A percentile compares a stretch with the other conserved stretches of the same genome.
These are phyloP conservation scores for Aspergillus neotritici DNA, from an alignment of 2,329 filamentous ascomycete genomes.

Conservation along the genomic window DNA sequence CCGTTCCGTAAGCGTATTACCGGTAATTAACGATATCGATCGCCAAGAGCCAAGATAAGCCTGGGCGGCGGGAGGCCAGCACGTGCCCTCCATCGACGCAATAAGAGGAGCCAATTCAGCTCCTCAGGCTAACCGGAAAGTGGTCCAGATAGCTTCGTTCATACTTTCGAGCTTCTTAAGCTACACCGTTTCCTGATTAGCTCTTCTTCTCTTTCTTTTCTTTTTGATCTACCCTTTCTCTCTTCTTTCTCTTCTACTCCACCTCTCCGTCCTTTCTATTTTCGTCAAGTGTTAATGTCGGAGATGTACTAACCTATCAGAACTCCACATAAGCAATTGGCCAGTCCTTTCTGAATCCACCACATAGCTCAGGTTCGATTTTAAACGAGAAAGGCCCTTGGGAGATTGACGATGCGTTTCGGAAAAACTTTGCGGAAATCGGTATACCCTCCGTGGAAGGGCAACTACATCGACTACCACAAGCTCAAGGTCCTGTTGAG, in stretches of 20 bases:
- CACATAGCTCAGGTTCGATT: neutral
- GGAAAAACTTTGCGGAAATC: slow-evolving; percentile 78
- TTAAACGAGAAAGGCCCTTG: no score
- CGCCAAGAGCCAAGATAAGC: neutral
- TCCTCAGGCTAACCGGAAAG: no score
- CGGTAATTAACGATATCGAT: neutral
- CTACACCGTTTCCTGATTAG: neutral
- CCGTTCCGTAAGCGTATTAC: neutral
- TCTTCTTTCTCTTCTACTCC: neutral
- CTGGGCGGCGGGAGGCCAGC: no score
- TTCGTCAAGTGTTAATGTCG: no score
- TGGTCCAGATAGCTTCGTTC: no score
- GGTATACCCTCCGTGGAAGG: slow-evolving; percentile 81
- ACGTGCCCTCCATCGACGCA: no score
- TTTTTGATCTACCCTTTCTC: neutral
- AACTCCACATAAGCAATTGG: no score
- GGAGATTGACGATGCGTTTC: slow-evolving; percentile 67
- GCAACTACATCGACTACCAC: slow-evolving; percentile 89
- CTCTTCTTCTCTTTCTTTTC: neutral
- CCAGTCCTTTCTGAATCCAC: neutral
- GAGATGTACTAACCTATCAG: no score
- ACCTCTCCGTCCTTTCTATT: no score
- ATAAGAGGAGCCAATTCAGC: no score
- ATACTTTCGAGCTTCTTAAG: no score
- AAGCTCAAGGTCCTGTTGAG: slow-evolving; percentile 87